Base-by-base conservation (phyloP, 2,329 filamentous ascomycete genomes). In the Diaporthe aspalathi region DNA sequence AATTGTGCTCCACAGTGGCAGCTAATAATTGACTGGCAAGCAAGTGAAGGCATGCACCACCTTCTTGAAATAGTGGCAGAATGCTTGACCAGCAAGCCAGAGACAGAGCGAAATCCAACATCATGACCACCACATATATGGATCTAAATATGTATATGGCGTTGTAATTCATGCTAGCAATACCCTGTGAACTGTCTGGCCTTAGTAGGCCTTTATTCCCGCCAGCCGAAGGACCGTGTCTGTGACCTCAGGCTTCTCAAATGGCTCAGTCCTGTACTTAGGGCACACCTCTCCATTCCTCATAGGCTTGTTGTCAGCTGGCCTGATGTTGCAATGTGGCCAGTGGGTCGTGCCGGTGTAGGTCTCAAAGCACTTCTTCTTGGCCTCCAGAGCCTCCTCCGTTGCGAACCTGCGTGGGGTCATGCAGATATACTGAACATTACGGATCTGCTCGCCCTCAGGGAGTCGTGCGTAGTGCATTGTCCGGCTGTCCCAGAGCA, bases 271-370 rank as follows among this genome's bases (percentile, higher is more conserved):
- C 7, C 83, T 77, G 70, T 84, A 76, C 70, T 78, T 77, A 0
- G 79, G 79, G 71, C 80, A 81, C 7, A 80, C 75, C 63, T 80
- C 70, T 3, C 81, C 82, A 53, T 82, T 72, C 20, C 80, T 73
- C 76, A 81, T 79, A 2, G 80, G 79, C 67, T 80, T 79, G 3
- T 80, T 79, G 8, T 78, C 70, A 1, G 74, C 73, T 3, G 79
- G 76, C 14, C 77, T 78, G 60, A 84, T 82, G 69, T 84, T 83
- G 75, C 79, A 76, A 57, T 82, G 79, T 38, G 80, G 81, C 81
- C 80, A 82, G 73, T 83, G 80, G 9, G 81, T 83, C 8, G 80
- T 82, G 24, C 78, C 78, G 17, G 76, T 74, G 62, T 74, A 82
- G 17, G 74, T 76, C 62, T 79, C 74, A 56, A 83, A 82, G 32